Base-by-base conservation (phyloP, 768 basidiomycete genomes). In the Leccinum uliginosum region DNA sequence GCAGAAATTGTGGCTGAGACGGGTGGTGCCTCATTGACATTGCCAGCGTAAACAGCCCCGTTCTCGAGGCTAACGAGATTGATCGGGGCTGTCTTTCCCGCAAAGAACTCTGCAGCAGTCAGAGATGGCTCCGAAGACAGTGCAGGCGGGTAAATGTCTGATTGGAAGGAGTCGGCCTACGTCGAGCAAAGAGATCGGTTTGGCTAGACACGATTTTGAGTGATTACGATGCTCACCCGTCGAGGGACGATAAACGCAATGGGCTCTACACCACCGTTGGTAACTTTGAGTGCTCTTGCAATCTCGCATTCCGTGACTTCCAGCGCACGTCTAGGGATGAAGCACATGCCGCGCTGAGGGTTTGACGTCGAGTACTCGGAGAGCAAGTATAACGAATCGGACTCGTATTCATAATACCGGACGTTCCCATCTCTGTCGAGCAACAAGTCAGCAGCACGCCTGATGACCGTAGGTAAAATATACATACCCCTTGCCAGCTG, bases 271-370 rank as follows among this genome's bases (percentile, higher is more conserved):
- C 78, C 77, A 21, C 73, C 74, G 3, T 81, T 84, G 15, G 83
- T 78, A 19, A 96, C 81, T 73, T 98, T 99, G 82, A 91, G 98
- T 1, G 90, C 93, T 27, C 93, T 81, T 2, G 93, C 95, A 62
- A 98, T 97, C 72, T 98, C 97, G 71, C 94, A 96, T 52, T 98
- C 93, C 35, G 81, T 75, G 23, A 97, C 88, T 68, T 83, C 93
- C 65, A 98, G 82, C 0, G 91, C 87, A 49, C 94, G 89, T 34
- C 95, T 84, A 12, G 97, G 97, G 44, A 97, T 81, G 86, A 98
- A 94, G 70, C 90, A 92, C 85, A 98, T 91, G 12, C 97, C 97
- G 51, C 95, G 91, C 72, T 98, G 96, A 27, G 96, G 95, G 51
- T 95, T 91, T 19, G 85, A 78, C 4, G 88, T 90, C 71, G 94